Evolutionary conservation across 345 rosid genomes (phyloP).

Genomic region (Populus pruinosa): DNA sequence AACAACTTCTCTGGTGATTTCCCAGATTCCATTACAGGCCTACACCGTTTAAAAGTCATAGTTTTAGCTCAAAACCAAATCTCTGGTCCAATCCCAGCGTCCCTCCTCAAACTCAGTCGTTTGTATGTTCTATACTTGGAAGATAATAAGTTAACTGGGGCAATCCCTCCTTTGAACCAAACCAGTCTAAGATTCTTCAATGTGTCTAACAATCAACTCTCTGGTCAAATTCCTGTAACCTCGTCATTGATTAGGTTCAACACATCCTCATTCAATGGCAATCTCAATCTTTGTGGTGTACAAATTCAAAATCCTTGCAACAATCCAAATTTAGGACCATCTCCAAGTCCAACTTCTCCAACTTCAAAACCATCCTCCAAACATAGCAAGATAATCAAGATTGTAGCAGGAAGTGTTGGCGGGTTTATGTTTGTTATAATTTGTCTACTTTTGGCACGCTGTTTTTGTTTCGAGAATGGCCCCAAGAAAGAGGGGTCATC

Average conservation of each 20-base stretch:
- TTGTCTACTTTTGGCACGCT: constrained; percentile 19
- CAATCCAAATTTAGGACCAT: constrained; percentile 17
- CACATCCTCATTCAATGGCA: constrained; percentile 53
- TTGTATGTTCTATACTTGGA: constrained; percentile 57
- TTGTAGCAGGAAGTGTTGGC: constrained; percentile 39
- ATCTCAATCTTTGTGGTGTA: constrained; percentile 66
- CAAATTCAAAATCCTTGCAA: constrained; percentile 58
- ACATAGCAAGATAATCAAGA: constrained; percentile 29
- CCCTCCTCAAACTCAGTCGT: constrained; percentile 54
- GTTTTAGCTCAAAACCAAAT: constrained; percentile 52
- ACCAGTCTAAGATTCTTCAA: constrained; percentile 75
- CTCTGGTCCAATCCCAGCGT: constrained; percentile 62
- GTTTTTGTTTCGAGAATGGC: constrained; percentile 11
- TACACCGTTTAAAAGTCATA: constrained; percentile 75
- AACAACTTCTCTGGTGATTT: constrained; percentile 75
- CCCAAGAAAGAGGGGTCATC: neutral
- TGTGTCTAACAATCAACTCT: constrained; percentile 67
- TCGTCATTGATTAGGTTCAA: constrained; percentile 66
- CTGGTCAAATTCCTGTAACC: constrained; percentile 72
- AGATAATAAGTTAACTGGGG: constrained; percentile 58
- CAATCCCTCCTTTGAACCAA: constrained; percentile 76
- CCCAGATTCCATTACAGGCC: constrained; percentile 56
- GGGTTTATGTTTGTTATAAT: constrained; percentile 43
- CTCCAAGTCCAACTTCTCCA: constrained; percentile 1
- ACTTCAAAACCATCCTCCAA: constrained; percentile 26